Conservation (phyloP, 2,329 filamentous ascomycete species). For the Trichoderma breve region DNA sequence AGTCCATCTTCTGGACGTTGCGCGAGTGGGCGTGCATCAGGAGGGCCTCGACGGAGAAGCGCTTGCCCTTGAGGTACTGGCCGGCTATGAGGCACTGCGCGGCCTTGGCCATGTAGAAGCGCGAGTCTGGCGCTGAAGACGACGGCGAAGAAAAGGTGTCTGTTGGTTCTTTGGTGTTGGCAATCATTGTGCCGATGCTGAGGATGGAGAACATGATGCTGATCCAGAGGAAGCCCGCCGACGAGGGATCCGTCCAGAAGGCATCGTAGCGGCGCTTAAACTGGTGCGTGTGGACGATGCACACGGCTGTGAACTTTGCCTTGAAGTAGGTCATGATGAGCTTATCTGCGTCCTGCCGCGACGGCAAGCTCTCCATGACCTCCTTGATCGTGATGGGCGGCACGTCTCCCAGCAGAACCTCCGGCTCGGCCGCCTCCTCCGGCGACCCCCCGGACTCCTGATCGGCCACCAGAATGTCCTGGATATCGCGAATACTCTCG, state of each 20-base stretch:
- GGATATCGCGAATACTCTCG: conserved; percentile 43
- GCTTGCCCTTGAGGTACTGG: conserved; percentile 44
- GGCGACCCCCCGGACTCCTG: conserved; percentile 20
- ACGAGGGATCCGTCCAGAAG: conserved; percentile 44
- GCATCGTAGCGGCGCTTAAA: conserved; percentile 49
- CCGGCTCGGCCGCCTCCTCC: conserved; percentile 26
- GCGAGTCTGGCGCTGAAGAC: conserved; percentile 27
- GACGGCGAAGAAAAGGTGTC: background rate
- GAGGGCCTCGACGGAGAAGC: conserved; percentile 49
- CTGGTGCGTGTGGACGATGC: conserved; percentile 42
- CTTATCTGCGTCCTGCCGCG: conserved; percentile 37
- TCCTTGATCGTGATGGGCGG: conserved; percentile 32
- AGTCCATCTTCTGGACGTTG: conserved; percentile 41
- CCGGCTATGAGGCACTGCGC: conserved; percentile 49
- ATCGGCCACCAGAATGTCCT: conserved; percentile 33
- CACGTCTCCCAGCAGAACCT: conserved; percentile 35
- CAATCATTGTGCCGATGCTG: conserved; percentile 40
- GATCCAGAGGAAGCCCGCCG: conserved; percentile 47
- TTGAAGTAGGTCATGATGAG: conserved; percentile 41
- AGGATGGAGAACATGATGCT: conserved; percentile 51
- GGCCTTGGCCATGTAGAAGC: conserved; percentile 37
- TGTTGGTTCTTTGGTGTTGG: conserved; percentile 29
- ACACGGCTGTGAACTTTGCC: conserved; percentile 37
- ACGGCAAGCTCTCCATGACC: conserved; percentile 35
- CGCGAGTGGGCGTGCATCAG: conserved; percentile 46